Evolutionary conservation across 495 filamentous ascomycete species (phyloP).

Genomic region (Penicillium antarcticum): DNA sequence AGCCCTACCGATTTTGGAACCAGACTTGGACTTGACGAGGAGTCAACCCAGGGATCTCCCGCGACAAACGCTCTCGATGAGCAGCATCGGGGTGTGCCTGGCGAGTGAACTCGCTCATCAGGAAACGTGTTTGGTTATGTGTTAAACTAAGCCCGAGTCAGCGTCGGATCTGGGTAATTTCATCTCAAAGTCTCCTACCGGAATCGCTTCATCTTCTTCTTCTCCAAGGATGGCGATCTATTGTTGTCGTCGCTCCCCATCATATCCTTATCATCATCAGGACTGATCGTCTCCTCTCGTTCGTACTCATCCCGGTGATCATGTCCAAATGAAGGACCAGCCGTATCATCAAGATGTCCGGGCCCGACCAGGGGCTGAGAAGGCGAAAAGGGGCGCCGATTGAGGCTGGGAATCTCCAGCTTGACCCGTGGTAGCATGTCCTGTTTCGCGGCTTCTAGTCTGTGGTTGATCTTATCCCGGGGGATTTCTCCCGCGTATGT

Average conservation of each 20-base stretch:
- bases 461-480: slow-evolving; percentile 4
- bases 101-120: slow-evolving; percentile 96
- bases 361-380: slow-evolving; percentile 14
- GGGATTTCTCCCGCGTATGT: slow-evolving; percentile 18
- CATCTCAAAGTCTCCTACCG: slow-evolving; percentile 55
- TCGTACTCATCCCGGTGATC: slow-evolving; percentile 21
- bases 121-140: slow-evolving; percentile 92
- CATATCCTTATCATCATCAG: slow-evolving; percentile 33
- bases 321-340: slow-evolving; percentile 13
- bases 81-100: slow-evolving; percentile 94
- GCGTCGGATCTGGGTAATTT: slow-evolving; percentile 2
- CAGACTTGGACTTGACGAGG: slow-evolving; percentile 96
- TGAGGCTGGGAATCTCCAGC: slow-evolving; percentile 18
- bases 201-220: slow-evolving; percentile 94
- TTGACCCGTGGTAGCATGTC: slow-evolving; percentile 17
- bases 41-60: slow-evolving; percentile 90
- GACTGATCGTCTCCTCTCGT: slow-evolving; percentile 26
- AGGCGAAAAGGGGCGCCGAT: slow-evolving; percentile 15
- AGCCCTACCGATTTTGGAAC: slow-evolving; percentile 91
- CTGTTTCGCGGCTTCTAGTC: slow-evolving; percentile 11
- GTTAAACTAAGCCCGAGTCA: slow-evolving; percentile 62
- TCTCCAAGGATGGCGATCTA: slow-evolving; percentile 50
- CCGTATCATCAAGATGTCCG: slow-evolving; percentile 16
- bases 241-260: slow-evolving; percentile 22
- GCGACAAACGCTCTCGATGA: slow-evolving; percentile 83